These are phyloP conservation scores for Trichoderma endophyticum DNA, from an alignment of 2,329 filamentous ascomycete genomes.

Conservation along the genomic window DNA sequence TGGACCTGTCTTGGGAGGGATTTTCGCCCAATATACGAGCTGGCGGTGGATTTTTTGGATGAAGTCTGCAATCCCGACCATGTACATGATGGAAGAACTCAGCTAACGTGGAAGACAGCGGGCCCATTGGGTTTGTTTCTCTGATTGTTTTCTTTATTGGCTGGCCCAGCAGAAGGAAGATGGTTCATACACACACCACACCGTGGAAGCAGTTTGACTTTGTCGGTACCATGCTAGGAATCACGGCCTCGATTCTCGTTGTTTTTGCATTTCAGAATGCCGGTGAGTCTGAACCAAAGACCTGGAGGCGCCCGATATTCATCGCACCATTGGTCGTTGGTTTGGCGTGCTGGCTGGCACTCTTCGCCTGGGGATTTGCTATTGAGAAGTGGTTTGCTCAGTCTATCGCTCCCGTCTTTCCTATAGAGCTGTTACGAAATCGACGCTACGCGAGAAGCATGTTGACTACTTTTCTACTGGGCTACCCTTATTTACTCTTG, in stretches of 20 bases:
- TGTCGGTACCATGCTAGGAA: slow-evolving; percentile 50
- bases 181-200: slow-evolving; percentile 38
- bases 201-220: slow-evolving; percentile 52
- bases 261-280: slow-evolving; percentile 58
- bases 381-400: slow-evolving; percentile 28
- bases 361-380: slow-evolving; percentile 31
- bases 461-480: slow-evolving; percentile 46
- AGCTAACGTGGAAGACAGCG: slow-evolving; percentile 35
- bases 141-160: slow-evolving; percentile 45
- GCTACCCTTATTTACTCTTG: slow-evolving; percentile 49
- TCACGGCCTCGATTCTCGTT: slow-evolving; percentile 52
- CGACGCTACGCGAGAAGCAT: slow-evolving; percentile 42
- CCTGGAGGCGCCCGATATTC: slow-evolving; percentile 43
- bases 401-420: slow-evolving; percentile 41
- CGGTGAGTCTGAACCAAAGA: slow-evolving; percentile 32
- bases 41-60: slow-evolving; percentile 61
- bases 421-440: slow-evolving; percentile 47
- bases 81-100: neutral
- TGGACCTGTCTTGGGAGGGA: slow-evolving; percentile 50
- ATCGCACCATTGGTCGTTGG: slow-evolving; percentile 32
- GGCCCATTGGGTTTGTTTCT: slow-evolving; percentile 48
- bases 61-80: slow-evolving; percentile 41
- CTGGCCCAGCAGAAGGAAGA: slow-evolving; percentile 47
- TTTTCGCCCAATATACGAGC: slow-evolving; percentile 46
- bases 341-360: slow-evolving; percentile 27